A percentile compares a stretch with the other conserved stretches of the same genome.
Evolutionary conservation across 129 eudicot genomes (phyloP).

Genomic region (Flaveria linearis): DNA sequence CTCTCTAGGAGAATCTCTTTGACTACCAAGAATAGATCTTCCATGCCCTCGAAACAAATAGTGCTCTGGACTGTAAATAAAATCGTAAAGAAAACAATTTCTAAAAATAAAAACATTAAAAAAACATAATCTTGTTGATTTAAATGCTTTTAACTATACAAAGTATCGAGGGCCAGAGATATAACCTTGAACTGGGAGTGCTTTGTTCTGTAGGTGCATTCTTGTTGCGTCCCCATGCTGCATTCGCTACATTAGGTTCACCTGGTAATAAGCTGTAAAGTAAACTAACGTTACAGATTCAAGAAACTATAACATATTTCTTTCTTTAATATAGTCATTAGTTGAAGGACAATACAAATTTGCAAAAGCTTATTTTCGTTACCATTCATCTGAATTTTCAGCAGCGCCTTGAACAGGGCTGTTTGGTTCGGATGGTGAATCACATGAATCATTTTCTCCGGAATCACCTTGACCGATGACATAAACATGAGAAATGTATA

Average conservation of each 20-base stretch:
- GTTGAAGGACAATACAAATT: background rate
- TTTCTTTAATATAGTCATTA: background rate
- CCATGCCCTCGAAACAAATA: conserved; percentile 61
- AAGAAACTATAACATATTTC: background rate
- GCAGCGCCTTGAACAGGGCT: conserved; percentile 79
- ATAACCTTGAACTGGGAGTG: conserved; percentile 91
- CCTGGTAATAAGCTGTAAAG: conserved; percentile 65
- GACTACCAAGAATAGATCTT: conserved; percentile 74
- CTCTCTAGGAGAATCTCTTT: conserved; percentile 53
- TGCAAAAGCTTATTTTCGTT: conserved; percentile 6
- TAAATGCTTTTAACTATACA: background rate
- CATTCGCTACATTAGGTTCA: conserved; percentile 70
- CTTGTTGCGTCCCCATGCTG: conserved; percentile 88
- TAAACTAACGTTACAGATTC: background rate
- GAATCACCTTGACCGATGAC: conserved; percentile 95
- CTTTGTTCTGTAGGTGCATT: conserved; percentile 63
- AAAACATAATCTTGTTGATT: conserved; percentile 10
- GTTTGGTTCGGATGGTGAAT: conserved; percentile 91
- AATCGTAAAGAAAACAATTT: background rate
- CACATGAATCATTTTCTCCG: conserved; percentile 93
- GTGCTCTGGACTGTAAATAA: conserved; percentile 69
- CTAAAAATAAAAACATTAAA: background rate
- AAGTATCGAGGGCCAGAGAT: background rate
- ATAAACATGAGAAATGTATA: conserved; percentile 72
- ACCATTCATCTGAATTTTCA: conserved; percentile 76